phyloP scores from a whole-genome alignment of 176 grass and related monocot species.

The Oryza longistaminata region DNA sequence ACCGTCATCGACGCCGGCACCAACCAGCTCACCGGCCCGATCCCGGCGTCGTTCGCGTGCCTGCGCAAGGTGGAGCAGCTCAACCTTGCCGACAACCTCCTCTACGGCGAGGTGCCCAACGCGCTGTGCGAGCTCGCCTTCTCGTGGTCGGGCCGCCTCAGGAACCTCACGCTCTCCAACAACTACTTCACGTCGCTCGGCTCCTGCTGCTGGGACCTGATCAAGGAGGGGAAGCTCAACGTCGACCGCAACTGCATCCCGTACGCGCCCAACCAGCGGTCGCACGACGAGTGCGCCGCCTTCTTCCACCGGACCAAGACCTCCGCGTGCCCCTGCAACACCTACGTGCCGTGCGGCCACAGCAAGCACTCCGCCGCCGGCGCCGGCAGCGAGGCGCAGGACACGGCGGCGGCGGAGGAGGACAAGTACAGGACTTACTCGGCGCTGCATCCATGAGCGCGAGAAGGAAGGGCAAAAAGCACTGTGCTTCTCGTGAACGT shows the following conservation, averaged over 20 bases:
- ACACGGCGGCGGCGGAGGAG: conserved; percentile 10
- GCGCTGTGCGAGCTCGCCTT: conserved; percentile 61
- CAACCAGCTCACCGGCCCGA: conserved; percentile 76
- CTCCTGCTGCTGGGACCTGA: conserved; percentile 53
- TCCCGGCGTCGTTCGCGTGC: conserved; percentile 79
- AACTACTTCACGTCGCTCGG: conserved; percentile 89
- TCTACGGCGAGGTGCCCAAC: conserved; percentile 84
- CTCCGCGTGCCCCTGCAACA: conserved; percentile 46
- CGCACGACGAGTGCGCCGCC: conserved; percentile 64
- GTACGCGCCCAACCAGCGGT: conserved; percentile 59
- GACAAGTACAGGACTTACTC: conserved; percentile 47
- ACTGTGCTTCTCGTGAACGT: conserved; percentile 34
- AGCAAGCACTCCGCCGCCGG: background rate
- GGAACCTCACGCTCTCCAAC: conserved; percentile 73
- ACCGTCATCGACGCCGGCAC: conserved; percentile 89
- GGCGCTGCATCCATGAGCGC: conserved; percentile 45
- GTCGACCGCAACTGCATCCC: conserved; percentile 82
- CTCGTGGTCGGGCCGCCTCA: conserved; percentile 32
- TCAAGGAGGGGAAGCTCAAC: conserved; percentile 55
- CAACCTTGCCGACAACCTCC: conserved; percentile 72
- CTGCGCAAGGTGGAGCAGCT: conserved; percentile 76
- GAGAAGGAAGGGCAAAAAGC: background rate
- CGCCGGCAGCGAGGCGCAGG: background rate
- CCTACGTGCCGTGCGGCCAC: conserved; percentile 46
- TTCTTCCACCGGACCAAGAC: conserved; percentile 49